Percentiles rank a stretch among this genome's conserved stretches.
These are phyloP conservation scores for Aspergillus neotritici DNA, from an alignment of 2,329 filamentous ascomycete genomes.

Conservation along the genomic window DNA sequence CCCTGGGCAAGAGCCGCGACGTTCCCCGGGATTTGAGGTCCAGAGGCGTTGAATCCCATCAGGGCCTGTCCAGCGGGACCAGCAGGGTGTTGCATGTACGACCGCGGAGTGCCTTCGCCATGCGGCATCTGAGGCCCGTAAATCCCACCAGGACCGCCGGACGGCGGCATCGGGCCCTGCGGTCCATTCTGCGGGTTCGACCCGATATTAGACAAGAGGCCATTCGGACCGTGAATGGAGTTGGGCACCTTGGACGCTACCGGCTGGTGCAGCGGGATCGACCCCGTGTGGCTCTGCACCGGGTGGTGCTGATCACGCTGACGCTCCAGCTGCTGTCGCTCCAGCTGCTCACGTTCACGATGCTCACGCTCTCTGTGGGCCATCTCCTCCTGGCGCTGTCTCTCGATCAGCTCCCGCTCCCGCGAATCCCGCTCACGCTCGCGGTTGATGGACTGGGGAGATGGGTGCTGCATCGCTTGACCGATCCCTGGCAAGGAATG, in stretches of 20 bases:
- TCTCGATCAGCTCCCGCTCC: constrained; percentile 48
- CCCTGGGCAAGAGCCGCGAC: constrained; percentile 63
- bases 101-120: constrained; percentile 48
- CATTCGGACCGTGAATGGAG: constrained; percentile 87
- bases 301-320: constrained; percentile 58
- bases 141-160: constrained; percentile 56
- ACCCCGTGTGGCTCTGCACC: constrained; percentile 81
- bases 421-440: constrained; percentile 48
- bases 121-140: constrained; percentile 66
- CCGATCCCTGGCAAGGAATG: constrained; percentile 39
- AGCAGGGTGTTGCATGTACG: constrained; percentile 58
- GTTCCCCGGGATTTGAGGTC: constrained; percentile 43
- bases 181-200: constrained; percentile 52
- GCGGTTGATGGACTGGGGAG: constrained; percentile 38
- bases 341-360: constrained; percentile 48
- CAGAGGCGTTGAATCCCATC: constrained; percentile 43
- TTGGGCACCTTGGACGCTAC: constrained; percentile 75
- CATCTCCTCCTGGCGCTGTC: constrained; percentile 53
- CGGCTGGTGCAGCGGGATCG: constrained; percentile 89
- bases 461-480: constrained; percentile 40
- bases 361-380: constrained; percentile 53
- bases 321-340: constrained; percentile 53
- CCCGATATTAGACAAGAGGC: constrained; percentile 70
- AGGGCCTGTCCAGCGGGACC: constrained; percentile 50
- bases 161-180: constrained; percentile 51